Evolutionary conservation across 305 asterid genomes (phyloP).

Genomic region (Fraxinus sp.): DNA sequence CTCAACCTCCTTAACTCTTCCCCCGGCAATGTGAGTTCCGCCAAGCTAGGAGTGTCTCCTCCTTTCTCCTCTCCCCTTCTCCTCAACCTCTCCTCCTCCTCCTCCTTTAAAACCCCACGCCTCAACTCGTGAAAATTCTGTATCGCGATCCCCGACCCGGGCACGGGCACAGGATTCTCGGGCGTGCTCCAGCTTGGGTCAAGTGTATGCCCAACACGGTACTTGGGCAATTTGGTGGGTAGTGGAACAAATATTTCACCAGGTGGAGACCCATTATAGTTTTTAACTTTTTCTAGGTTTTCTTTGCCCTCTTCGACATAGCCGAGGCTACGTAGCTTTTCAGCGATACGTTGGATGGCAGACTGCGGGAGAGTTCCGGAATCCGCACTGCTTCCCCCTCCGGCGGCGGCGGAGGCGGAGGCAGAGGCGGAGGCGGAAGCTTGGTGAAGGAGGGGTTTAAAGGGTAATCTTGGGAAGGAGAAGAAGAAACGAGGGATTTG

Average conservation of each 20-base stretch:
- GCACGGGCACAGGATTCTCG: constrained; percentile 82
- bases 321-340: constrained; percentile 89
- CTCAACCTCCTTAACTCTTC: constrained; percentile 73
- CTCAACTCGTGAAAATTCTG: constrained; percentile 62
- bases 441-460: constrained; percentile 38
- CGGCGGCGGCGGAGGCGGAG: constrained; percentile 42
- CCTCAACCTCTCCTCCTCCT: constrained; percentile 60
- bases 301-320: constrained; percentile 53
- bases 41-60: constrained; percentile 61
- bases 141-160: constrained; percentile 74
- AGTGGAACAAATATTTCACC: constrained; percentile 84
- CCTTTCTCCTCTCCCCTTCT: constrained; percentile 39
- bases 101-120: constrained; percentile 52
- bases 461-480: constrained; percentile 19
- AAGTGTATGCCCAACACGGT: constrained; percentile 86
- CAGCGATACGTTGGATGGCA: constrained; percentile 74
- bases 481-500: constrained; percentile 26
- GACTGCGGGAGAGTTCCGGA: constrained; percentile 50
- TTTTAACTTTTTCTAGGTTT: constrained; percentile 22
- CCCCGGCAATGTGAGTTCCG: constrained; percentile 68
- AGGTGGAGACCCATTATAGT: constrained; percentile 45
- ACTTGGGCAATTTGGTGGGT: constrained; percentile 66
- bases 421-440: constrained; percentile 40
- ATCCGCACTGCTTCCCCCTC: constrained; percentile 26
- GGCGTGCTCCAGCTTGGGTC: constrained; percentile 98